phyloP scores from a whole-genome alignment of 140 eudicot species.

The Anethum foeniculum region DNA sequence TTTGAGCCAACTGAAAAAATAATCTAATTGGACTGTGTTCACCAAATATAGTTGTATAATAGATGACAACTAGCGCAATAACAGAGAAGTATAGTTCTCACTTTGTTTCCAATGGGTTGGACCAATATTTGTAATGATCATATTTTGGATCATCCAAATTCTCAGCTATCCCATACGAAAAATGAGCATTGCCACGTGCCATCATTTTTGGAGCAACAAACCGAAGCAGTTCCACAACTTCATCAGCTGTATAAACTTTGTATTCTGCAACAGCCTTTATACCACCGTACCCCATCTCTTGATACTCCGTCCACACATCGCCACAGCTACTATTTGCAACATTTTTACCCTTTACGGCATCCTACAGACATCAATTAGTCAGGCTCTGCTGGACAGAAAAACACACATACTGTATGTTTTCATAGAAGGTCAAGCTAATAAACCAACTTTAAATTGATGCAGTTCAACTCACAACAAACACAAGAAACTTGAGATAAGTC shows the following conservation, averaged over 20 bases:
- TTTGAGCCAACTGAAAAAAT: not conserved
- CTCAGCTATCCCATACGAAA: slow-evolving; percentile 84
- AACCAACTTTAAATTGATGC: not conserved
- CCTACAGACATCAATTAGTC: slow-evolving; percentile 38
- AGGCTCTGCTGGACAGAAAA: not conserved
- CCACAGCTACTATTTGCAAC: slow-evolving; percentile 65
- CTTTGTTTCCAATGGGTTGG: slow-evolving; percentile 95
- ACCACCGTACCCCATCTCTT: slow-evolving; percentile 90
- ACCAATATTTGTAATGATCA: slow-evolving; percentile 84
- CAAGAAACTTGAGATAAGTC: not conserved
- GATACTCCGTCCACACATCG: slow-evolving; percentile 95
- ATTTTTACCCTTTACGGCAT: slow-evolving; percentile 78
- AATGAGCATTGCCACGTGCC: slow-evolving; percentile 83
- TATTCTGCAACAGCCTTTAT: slow-evolving; percentile 83
- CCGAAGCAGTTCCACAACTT: slow-evolving; percentile 55
- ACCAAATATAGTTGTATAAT: not conserved
- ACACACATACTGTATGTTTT: not conserved
- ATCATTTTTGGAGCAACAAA: slow-evolving; percentile 96
- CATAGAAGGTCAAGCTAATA: not conserved
- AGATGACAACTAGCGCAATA: not conserved
- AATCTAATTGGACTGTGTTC: not conserved
- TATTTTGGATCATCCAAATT: slow-evolving; percentile 87
- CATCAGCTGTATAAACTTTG: slow-evolving; percentile 80
- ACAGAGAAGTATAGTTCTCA: slow-evolving; percentile 22
- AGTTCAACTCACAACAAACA: slow-evolving; percentile 2